Evolutionary conservation across 345 rosid genomes (phyloP).

Genomic region (Murraya paniculata): DNA sequence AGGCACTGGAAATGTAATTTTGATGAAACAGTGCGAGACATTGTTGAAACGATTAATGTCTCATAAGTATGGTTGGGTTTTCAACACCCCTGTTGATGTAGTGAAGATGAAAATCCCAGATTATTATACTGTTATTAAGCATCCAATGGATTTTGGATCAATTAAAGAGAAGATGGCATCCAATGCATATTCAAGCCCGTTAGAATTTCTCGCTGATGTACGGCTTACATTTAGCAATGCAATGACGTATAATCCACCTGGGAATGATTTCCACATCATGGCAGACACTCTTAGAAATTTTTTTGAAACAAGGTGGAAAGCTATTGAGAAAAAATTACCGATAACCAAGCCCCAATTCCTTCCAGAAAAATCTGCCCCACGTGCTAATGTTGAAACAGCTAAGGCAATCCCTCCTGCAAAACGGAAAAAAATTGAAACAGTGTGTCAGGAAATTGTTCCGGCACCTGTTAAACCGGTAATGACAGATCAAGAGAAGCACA

Average conservation of each 20-base stretch:
- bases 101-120: slow-evolving; percentile 79
- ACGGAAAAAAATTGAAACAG: slow-evolving; percentile 58
- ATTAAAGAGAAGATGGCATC: slow-evolving; percentile 59
- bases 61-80: slow-evolving; percentile 80
- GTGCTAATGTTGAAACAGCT: slow-evolving; percentile 35
- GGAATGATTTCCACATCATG: slow-evolving; percentile 79
- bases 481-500: slow-evolving; percentile 65
- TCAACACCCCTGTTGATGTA: slow-evolving; percentile 85
- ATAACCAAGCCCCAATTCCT: slow-evolving; percentile 28
- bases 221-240: slow-evolving; percentile 85
- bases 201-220: slow-evolving; percentile 77
- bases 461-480: slow-evolving; percentile 51
- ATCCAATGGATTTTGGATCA: slow-evolving; percentile 95
- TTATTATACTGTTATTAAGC: slow-evolving; percentile 68
- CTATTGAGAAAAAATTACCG: slow-evolving; percentile 67
- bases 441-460: slow-evolving; percentile 35
- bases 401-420: slow-evolving; percentile 46
- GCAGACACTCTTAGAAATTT: slow-evolving; percentile 68
- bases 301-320: slow-evolving; percentile 84
- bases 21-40: slow-evolving; percentile 83
- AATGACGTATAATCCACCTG: slow-evolving; percentile 88
- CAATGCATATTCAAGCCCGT: slow-evolving; percentile 67
- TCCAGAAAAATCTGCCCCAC: slow-evolving; percentile 31
- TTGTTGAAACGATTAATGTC: slow-evolving; percentile 65
- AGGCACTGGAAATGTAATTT: slow-evolving; percentile 39